Evolutionary conservation across 495 filamentous ascomycete species (phyloP).

Genomic region (Rostrohypoxylon terebratum): DNA sequence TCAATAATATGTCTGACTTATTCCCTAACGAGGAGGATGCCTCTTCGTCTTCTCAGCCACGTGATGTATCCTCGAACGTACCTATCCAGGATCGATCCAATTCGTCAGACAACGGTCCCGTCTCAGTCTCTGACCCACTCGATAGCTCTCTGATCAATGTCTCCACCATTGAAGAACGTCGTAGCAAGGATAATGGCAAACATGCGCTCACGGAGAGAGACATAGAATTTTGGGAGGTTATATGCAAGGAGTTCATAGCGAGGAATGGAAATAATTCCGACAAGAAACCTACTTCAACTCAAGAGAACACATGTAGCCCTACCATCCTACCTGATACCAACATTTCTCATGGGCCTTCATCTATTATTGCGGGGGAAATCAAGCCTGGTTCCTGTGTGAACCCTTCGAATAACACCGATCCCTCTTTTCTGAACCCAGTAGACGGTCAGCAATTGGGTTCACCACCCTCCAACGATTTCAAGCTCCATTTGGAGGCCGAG

Average conservation of each 20-base stretch:
- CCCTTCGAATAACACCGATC: too few relatives aligned
- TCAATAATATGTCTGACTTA: neutral
- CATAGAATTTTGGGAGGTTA: constrained; percentile 1
- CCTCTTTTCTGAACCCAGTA: too few relatives aligned
- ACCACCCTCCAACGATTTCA: too few relatives aligned
- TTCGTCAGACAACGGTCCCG: neutral
- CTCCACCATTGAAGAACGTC: neutral
- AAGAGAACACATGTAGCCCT: neutral
- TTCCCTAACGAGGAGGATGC: neutral
- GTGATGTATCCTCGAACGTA: neutral
- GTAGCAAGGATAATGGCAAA: neutral
- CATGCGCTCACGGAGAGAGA: neutral
- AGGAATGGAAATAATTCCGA: too few relatives aligned
- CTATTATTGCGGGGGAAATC: too few relatives aligned
- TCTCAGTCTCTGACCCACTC: too few relatives aligned
- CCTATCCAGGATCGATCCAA: neutral
- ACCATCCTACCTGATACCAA: neutral
- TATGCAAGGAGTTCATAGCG: neutral
- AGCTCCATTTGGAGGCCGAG: too few relatives aligned
- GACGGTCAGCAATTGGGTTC: too few relatives aligned
- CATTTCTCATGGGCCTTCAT: neutral
- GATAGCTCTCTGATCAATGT: too few relatives aligned
- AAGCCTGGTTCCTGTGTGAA: too few relatives aligned
- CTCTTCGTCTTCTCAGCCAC: neutral
- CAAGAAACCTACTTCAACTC: neutral